Evolutionary conservation across 2,329 filamentous ascomycete genomes (phyloP), one percentile per base, ranked within the genome.

Genomic region (Sphaerulina vaccinii): DNA sequence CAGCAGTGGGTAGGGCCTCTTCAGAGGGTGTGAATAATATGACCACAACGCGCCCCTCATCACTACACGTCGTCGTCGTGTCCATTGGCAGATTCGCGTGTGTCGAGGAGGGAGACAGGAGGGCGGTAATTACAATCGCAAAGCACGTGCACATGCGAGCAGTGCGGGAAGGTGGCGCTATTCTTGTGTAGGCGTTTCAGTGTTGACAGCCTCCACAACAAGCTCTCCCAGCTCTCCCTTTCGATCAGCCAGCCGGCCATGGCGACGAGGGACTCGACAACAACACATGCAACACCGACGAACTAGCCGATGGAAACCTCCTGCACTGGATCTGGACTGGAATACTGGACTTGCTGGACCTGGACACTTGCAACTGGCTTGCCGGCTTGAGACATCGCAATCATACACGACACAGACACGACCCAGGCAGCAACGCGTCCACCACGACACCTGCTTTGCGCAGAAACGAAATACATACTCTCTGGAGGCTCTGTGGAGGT

Each of bases 341-440:
- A 11, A 36, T 37, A 38, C 43, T 36, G 48, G 48, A 51, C 38
- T 45, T 24, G 23, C 36, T 32, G 41, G 44, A 48, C 15, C 33
- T 24, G 44, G 27, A 48, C 32, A 22, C 32, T 39, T 36, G 45
- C 45, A 22, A 48, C 36, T 29, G 18, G 19, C 22, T 19, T 21
- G 40, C 18, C 22, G 15, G 19, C 41, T 18, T 18, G 33, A 38
- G 40, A 38, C 22, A 48, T 52, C 27, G 51, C 32, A 22, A 23
- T 29, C 21, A 47, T 33, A 21, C 38, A 18, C 16, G 18, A 29
- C 23, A 27, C 32, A 23, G 22, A 19, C 24, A 36, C 18, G 21
- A 15, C 13, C 40, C 38, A 43, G 15, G 37, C 35, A 18, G 23
- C 24, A 23, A 43, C 40, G 21, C 16, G 21, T 18, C 22, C 16